These are phyloP conservation scores for Polyporus tsugae DNA, from an alignment of 1,284 basidiomycete species.

Conservation along the genomic window DNA sequence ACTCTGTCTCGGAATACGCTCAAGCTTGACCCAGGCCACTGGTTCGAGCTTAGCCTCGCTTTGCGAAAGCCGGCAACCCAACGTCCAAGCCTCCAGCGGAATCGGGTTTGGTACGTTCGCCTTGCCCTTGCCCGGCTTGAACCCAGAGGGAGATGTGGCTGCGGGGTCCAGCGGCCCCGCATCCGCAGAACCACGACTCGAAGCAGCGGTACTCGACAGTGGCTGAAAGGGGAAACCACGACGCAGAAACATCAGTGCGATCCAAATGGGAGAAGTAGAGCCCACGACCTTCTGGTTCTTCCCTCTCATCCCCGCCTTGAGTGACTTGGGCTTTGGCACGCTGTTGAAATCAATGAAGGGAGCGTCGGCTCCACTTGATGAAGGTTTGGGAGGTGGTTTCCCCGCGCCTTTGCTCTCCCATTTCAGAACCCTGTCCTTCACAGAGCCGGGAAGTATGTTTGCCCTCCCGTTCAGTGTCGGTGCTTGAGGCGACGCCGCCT, in stretches of 20 bases:
- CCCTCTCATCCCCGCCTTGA: constrained; percentile 23
- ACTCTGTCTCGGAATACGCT: background rate
- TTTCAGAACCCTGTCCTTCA: constrained; percentile 19
- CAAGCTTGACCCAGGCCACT: constrained; percentile 13
- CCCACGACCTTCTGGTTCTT: constrained; percentile 17
- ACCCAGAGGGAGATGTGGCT: constrained; percentile 26
- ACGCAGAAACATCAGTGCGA: background rate
- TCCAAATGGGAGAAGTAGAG: background rate
- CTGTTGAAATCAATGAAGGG: constrained; percentile 15
- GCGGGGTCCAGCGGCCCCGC: constrained; percentile 11
- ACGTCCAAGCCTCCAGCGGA: constrained; percentile 24
- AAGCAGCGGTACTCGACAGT: background rate
- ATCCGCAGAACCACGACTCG: background rate
- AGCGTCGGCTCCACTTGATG: background rate
- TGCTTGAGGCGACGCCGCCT: background rate
- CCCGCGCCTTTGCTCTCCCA: constrained; percentile 15
- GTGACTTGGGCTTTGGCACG: constrained; percentile 7
- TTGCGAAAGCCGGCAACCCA: constrained; percentile 23
- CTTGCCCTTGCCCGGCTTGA: constrained; percentile 6
- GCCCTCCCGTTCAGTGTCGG: constrained; percentile 22
- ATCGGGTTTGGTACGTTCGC: background rate
- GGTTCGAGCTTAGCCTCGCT: constrained; percentile 14
- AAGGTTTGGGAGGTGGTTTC: background rate
- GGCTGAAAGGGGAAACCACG: background rate
- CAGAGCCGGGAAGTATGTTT: constrained; percentile 15